phyloP scores from a whole-genome alignment of 768 basidiomycete species.

The Boletus rubroflammeus region DNA sequence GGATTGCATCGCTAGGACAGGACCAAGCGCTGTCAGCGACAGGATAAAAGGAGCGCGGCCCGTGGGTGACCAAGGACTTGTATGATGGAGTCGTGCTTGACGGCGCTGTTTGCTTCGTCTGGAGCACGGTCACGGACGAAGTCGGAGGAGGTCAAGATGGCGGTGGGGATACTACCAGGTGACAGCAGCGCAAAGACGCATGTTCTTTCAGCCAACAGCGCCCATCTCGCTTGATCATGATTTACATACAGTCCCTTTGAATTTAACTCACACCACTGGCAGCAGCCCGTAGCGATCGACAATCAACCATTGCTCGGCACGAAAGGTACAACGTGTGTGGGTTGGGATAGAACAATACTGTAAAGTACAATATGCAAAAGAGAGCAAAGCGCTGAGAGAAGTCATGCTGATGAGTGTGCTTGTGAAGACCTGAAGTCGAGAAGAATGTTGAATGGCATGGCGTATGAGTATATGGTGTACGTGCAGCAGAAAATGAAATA shows the following conservation, averaged over 20 bases:
- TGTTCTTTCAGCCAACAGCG: slow-evolving; percentile 13
- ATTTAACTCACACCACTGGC: neutral
- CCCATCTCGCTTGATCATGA: slow-evolving; percentile 24
- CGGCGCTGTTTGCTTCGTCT: neutral
- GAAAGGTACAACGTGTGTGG: slow-evolving; percentile 11
- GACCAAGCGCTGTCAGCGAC: neutral
- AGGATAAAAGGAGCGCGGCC: neutral
- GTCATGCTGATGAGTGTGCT: slow-evolving; percentile 31
- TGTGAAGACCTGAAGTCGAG: slow-evolving; percentile 21
- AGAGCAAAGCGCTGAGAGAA: slow-evolving; percentile 17
- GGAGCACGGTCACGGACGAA: neutral
- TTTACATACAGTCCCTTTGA: neutral
- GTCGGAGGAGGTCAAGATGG: neutral
- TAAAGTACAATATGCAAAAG: slow-evolving; percentile 46
- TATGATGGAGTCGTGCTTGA: neutral
- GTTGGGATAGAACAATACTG: slow-evolving; percentile 30
- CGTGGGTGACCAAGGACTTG: slow-evolving; percentile 1
- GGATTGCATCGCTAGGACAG: slow-evolving; percentile 24
- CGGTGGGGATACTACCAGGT: slow-evolving; percentile 2
- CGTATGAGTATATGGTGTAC: slow-evolving; percentile 32
- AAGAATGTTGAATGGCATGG: slow-evolving; percentile 29
- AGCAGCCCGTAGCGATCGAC: neutral
- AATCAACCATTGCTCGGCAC: slow-evolving; percentile 2
- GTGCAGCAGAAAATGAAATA: slow-evolving; percentile 33
- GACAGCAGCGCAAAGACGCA: neutral